A percentile compares a stretch with the other conserved stretches of the same genome.
Conservation (phyloP, 129 eudicot species). For the Centrapalus pauciflorus region DNA sequence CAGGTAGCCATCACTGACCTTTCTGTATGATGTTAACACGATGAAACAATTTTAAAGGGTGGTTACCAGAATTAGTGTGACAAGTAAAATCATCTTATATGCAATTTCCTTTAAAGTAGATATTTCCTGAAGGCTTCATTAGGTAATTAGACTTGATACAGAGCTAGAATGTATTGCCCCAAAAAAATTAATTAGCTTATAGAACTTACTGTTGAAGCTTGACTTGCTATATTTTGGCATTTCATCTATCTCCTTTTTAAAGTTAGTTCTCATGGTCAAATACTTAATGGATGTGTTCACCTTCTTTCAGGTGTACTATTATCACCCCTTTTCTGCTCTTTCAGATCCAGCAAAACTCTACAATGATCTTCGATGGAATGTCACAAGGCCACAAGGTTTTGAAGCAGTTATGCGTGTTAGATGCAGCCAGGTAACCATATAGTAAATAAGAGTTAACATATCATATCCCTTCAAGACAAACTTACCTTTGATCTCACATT, state of each 20-base stretch:
- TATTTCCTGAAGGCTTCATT: too few species aligned
- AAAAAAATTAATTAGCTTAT: too few species aligned
- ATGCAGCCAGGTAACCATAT: constrained; percentile 70
- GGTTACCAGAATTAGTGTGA: too few species aligned
- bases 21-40: neutral
- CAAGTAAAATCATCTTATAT: too few species aligned
- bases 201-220: neutral
- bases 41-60: too few species aligned
- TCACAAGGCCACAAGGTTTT: constrained; percentile 94
- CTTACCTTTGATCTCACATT: neutral
- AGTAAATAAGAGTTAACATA: neutral
- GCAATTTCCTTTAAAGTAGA: too few species aligned
- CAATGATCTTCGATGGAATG: constrained; percentile 96
- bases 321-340: constrained; percentile 83
- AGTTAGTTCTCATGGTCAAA: neutral
- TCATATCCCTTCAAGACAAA: neutral
- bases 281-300: constrained; percentile 1
- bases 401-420: constrained; percentile 98
- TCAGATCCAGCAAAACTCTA: constrained; percentile 90
- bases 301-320: constrained; percentile 67
- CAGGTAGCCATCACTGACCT: constrained; percentile 40
- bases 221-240: neutral
- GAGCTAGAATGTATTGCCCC: too few species aligned
- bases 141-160: too few species aligned
- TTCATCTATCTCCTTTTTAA: neutral